Percentiles rank a stretch among this genome's conserved stretches.
Evolutionary conservation across 2,329 filamentous ascomycete genomes (phyloP).

Genomic region (Verruconis gallopava): DNA sequence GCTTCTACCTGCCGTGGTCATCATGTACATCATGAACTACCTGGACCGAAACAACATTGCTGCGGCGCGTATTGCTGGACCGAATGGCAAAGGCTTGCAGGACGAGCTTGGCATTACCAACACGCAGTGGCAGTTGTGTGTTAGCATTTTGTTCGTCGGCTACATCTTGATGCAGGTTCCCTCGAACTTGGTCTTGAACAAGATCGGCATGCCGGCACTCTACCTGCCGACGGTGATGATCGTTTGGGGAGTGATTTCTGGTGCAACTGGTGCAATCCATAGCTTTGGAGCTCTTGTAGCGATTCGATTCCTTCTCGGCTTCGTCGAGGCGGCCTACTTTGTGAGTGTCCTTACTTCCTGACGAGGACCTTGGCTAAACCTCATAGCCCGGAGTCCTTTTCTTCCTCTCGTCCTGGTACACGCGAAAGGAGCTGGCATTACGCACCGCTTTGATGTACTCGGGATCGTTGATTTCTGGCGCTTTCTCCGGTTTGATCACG

Average conservation of each 20-base stretch:
- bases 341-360: slow-evolving; percentile 23
- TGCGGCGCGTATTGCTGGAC: slow-evolving; percentile 41
- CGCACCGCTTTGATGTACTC: slow-evolving; percentile 54
- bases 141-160: slow-evolving; percentile 47
- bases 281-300: slow-evolving; percentile 25
- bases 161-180: slow-evolving; percentile 32
- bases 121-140: slow-evolving; percentile 48
- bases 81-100: slow-evolving; percentile 41
- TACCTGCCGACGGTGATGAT: slow-evolving; percentile 22
- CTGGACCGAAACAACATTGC: slow-evolving; percentile 57
- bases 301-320: slow-evolving; percentile 27
- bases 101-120: slow-evolving; percentile 43
- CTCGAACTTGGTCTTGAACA: slow-evolving; percentile 25
- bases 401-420: slow-evolving; percentile 56
- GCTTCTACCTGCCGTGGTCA: slow-evolving; percentile 53
- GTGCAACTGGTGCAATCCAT: slow-evolving; percentile 21
- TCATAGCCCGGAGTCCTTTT: slow-evolving; percentile 45
- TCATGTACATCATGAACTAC: slow-evolving; percentile 23
- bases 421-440: slow-evolving; percentile 52
- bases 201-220: slow-evolving; percentile 20
- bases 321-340: slow-evolving; percentile 33
- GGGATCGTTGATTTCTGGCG: slow-evolving; percentile 55
- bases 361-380: neutral
- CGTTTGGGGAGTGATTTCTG: slow-evolving; percentile 23
- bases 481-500: slow-evolving; percentile 52